Percentiles rank a stretch among this genome's conserved stretches.
phyloP scores from a whole-genome alignment of 495 filamentous ascomycete genomes.

The Penicillium cinerascens region DNA sequence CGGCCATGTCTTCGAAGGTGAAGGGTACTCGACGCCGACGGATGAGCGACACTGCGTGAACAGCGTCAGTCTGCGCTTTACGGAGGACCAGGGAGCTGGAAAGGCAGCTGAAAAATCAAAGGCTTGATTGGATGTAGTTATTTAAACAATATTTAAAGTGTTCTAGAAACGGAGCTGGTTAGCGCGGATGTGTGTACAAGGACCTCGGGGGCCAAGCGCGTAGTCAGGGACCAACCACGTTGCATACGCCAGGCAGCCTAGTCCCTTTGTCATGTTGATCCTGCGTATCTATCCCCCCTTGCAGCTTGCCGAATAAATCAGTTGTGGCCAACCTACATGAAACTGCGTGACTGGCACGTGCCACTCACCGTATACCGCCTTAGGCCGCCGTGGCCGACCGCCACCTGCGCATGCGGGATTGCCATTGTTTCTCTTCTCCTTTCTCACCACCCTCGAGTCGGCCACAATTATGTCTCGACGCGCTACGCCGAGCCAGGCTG shows the following conservation, averaged over 20 bases:
- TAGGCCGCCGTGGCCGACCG: constrained; percentile 27
- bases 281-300: neutral
- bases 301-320: neutral
- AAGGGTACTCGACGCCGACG: constrained; percentile 84
- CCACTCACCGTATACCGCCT: constrained; percentile 18
- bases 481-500: constrained; percentile 71
- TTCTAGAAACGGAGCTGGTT: constrained; percentile 9
- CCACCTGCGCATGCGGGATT: constrained; percentile 18
- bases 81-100: constrained; percentile 46
- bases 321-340: constrained; percentile 2
- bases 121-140: constrained; percentile 13
- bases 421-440: constrained; percentile 24
- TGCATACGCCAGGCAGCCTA: neutral
- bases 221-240: neutral
- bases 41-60: constrained; percentile 98
- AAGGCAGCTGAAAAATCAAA: constrained; percentile 34
- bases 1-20: constrained; percentile 96
- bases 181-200: neutral
- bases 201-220: neutral
- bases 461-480: constrained; percentile 77
- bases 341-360: constrained; percentile 23
- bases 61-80: constrained; percentile 84
- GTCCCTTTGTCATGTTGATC: neutral
- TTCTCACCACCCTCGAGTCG: constrained; percentile 6
- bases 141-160: constrained; percentile 2